phyloP scores from a whole-genome alignment of 208 protist species.

The Trypanosomatidae sp. region DNA sequence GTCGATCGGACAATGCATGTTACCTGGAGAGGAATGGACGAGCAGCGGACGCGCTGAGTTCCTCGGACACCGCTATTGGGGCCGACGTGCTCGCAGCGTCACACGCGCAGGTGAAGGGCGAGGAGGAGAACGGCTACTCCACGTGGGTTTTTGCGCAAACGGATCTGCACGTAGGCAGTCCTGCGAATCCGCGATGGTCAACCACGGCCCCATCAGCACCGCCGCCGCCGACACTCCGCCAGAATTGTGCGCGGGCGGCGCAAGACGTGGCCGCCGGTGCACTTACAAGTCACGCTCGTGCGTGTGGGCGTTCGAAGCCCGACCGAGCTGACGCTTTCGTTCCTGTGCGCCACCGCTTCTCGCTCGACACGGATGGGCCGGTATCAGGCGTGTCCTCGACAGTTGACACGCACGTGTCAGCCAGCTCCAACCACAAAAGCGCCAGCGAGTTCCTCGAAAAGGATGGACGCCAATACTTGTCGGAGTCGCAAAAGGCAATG shows the following conservation, averaged over 20 bases:
- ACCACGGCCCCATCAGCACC: background rate
- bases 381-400: background rate
- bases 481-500: slow-evolving; percentile 24
- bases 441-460: background rate
- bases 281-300: background rate
- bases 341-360: background rate
- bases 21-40: background rate
- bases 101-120: too few species aligned
- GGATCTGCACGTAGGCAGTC: too few species aligned
- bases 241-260: too few species aligned
- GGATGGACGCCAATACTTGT: slow-evolving; percentile 21
- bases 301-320: background rate
- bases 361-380: background rate
- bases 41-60: background rate
- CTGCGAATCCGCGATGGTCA: background rate
- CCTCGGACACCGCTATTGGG: background rate
- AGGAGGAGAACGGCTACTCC: background rate
- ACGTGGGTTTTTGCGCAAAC: background rate
- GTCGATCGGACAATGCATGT: background rate
- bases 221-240: background rate
- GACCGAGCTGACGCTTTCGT: background rate
- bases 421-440: background rate
- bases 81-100: background rate
- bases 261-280: background rate
- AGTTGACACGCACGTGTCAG: background rate